These are phyloP conservation scores for Raphanus sativus DNA, from an alignment of 345 rosid species.

Conservation along the genomic window DNA sequence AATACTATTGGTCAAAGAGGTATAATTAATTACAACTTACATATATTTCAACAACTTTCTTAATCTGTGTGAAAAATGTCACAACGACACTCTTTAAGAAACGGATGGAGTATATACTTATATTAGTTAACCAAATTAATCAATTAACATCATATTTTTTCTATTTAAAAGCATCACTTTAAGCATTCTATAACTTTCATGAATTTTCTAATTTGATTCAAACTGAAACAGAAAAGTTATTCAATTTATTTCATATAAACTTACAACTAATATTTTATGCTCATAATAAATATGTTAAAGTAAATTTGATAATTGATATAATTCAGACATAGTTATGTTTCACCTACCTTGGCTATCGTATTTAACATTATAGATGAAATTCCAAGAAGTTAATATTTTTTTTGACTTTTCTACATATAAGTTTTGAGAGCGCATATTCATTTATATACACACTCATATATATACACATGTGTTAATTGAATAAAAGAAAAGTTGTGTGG, in stretches of 20 bases:
- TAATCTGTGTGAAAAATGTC: too few relatives aligned
- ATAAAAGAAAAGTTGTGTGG: constrained; percentile 3
- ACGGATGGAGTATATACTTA: too few relatives aligned
- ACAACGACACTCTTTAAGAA: too few relatives aligned
- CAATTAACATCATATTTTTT: too few relatives aligned
- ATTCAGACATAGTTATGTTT: neutral
- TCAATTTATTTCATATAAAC: neutral
- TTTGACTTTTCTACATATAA: neutral
- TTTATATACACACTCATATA: neutral
- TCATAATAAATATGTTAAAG: neutral
- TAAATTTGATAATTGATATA: neutral
- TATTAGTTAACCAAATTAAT: too few relatives aligned
- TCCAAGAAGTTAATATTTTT: neutral
- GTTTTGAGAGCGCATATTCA: neutral
- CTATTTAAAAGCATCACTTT: neutral
- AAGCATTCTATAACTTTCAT: neutral
- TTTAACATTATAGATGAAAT: neutral
- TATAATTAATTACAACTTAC: too few relatives aligned
- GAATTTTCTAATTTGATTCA: neutral
- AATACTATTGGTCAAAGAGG: too few relatives aligned
- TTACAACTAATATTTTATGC: neutral
- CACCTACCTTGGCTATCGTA: neutral
- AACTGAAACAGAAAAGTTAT: neutral
- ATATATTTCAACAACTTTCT: too few relatives aligned
- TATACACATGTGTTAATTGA: neutral